Evolutionary conservation across 306 rosid genomes (phyloP).

Genomic region (Acacia melanoxylon): DNA sequence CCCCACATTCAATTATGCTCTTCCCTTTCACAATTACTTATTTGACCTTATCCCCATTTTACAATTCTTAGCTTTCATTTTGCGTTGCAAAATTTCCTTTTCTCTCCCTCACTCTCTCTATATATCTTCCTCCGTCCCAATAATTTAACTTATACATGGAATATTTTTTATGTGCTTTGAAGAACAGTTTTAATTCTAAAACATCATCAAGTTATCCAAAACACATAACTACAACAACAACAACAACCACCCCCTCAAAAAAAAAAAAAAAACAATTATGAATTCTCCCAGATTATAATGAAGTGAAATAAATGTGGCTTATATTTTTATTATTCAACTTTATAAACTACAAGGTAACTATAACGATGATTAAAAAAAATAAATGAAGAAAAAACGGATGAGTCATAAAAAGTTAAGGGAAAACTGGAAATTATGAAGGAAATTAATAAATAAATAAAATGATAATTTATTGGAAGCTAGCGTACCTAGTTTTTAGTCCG

Average conservation of each 20-base stretch:
- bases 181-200: not conserved
- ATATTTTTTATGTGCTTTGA: not conserved
- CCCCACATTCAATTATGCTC: slow-evolving; percentile 43
- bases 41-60: slow-evolving; percentile 29
- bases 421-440: not conserved
- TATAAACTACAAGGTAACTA: not conserved
- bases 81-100: not conserved
- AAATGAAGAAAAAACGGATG: not conserved
- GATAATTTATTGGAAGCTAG: not conserved
- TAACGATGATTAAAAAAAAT: not conserved
- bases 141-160: not conserved
- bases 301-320: not conserved
- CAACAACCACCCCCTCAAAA: not conserved
- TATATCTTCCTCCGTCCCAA: not conserved
- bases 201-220: not conserved
- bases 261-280: not conserved
- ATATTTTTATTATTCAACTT: not conserved
- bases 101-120: not conserved
- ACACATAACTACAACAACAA: not conserved
- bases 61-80: not conserved
- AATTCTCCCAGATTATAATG: not conserved
- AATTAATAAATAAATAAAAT: not conserved
- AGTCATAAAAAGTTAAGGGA: not conserved
- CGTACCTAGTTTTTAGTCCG: not conserved
- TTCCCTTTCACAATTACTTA: slow-evolving; percentile 27